These are phyloP conservation scores for Dactylella cylindrospora DNA, from an alignment of 2,329 filamentous ascomycete genomes.

Conservation along the genomic window DNA sequence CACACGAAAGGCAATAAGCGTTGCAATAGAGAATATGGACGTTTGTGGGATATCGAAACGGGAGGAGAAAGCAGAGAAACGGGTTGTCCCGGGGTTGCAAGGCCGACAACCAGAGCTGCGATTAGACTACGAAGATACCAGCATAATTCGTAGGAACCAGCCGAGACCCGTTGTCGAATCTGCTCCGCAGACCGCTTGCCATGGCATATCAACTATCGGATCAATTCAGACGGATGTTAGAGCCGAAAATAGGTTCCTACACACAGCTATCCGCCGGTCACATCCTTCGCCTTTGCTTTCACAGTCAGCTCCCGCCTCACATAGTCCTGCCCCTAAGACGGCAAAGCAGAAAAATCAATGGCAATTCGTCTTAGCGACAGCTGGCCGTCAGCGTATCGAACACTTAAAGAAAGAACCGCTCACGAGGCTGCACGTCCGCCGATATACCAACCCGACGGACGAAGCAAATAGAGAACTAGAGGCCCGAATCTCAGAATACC, in stretches of 20 bases:
- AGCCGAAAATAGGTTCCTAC: slow-evolving; percentile 3
- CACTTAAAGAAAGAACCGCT: slow-evolving; percentile 6
- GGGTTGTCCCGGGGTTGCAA: slow-evolving; percentile 25
- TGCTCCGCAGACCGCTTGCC: neutral
- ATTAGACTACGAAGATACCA: slow-evolving; percentile 36
- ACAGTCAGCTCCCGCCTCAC: neutral
- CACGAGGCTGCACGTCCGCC: slow-evolving; percentile 11
- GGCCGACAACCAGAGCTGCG: slow-evolving; percentile 32
- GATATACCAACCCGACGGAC: slow-evolving; percentile 17
- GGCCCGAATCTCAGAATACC: neutral
- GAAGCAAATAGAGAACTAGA: slow-evolving; percentile 21
- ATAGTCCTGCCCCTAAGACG: neutral
- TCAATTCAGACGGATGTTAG: slow-evolving; percentile 19
- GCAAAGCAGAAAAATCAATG: slow-evolving; percentile 19
- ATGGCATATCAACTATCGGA: slow-evolving; percentile 1
- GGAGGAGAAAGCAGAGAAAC: slow-evolving; percentile 15
- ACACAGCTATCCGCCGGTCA: slow-evolving; percentile 8
- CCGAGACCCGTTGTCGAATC: slow-evolving; percentile 1
- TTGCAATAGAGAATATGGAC: slow-evolving; percentile 23
- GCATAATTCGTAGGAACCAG: slow-evolving; percentile 31
- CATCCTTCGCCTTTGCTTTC: slow-evolving; percentile 14
- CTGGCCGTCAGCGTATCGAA: slow-evolving; percentile 21
- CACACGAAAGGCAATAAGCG: slow-evolving; percentile 14
- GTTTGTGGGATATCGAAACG: slow-evolving; percentile 24
- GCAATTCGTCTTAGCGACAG: slow-evolving; percentile 18